Evolutionary conservation across 306 rosid species (phyloP), one percentile per base, ranked within the genome.

Genomic region (Citrullus mucosospermus): DNA sequence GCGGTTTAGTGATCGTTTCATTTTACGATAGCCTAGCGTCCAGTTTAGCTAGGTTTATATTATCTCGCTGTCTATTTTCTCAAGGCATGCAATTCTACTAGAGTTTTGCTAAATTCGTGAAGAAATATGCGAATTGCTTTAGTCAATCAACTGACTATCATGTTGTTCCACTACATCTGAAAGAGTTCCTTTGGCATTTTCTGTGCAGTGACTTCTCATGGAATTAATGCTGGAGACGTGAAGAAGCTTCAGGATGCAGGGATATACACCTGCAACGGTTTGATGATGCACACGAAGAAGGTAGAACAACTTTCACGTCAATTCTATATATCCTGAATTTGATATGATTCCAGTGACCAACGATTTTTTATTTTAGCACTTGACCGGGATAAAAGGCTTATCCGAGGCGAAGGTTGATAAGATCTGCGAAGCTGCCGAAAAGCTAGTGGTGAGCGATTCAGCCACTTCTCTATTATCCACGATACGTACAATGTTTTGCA

Each of bases 191-290:
- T 13, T 28, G 77, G 10, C 44, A 32, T 57, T 80, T 67, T 83
- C 58, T 66, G 39, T 86, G 80, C 91, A 95, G 98, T 95, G 85
- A 90, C 89, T 83, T 75, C 98, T 41, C 98, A 95, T 82, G 97
- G 98, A 79, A 95, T 95, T 81, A 95, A 95, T 81, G 96, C 97
- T 58, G 99, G 99, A 78, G 99, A 95, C 61, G 92, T 95, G 84
- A 95, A 91, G 90, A 95, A 95, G 90, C 97, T 95, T 84, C 97
- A 95, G 82, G 97, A 95, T 8, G 97, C 99, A 43, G 99, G 99
- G 85, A 95, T 95, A 16, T 91, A 87, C 82, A 92, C 97, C 75
- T 95, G 97, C 90, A 95, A 95, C 75, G 99, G 97, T 81, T 89
- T 95, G 83, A 92, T 92, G 97, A 95, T 92, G 99, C 97, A 92